phyloP scores from a whole-genome alignment of 768 basidiomycete species.

The Nevesoporus exiguus region DNA sequence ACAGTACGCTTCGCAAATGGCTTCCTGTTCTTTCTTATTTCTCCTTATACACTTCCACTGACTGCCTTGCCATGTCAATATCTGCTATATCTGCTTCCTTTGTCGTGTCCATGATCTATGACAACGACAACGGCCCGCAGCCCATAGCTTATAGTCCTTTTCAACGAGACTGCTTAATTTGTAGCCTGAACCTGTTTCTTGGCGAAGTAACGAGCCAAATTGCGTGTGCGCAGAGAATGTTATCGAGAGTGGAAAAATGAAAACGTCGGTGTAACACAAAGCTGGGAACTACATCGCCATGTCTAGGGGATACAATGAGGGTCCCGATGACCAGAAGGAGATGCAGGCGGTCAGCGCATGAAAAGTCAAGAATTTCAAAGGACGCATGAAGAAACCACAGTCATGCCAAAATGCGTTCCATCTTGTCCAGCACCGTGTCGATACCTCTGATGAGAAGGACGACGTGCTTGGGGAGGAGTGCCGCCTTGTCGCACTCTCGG shows the following conservation, averaged over 20 bases:
- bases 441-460: constrained; percentile 58
- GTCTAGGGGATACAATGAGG: neutral
- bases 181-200: constrained; percentile 4
- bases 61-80: neutral
- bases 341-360: neutral
- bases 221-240: neutral
- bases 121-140: constrained; percentile 1
- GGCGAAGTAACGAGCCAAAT: neutral
- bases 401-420: constrained; percentile 51
- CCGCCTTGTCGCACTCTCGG: constrained; percentile 20
- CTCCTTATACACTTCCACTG: constrained; percentile 27
- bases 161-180: constrained; percentile 16
- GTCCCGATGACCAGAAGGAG: too few species aligned
- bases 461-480: constrained; percentile 56
- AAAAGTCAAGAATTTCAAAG: neutral
- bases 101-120: neutral
- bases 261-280: neutral
- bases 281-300: neutral
- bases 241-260: neutral
- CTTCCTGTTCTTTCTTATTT: constrained; percentile 28
- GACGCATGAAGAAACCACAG: neutral
- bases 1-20: constrained; percentile 19
- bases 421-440: constrained; percentile 59
- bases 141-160: constrained; percentile 18
- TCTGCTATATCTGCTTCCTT: constrained; percentile 9